Evolutionary conservation across 345 rosid genomes (phyloP).

Genomic region (Bruguiera gymnorhiza): DNA sequence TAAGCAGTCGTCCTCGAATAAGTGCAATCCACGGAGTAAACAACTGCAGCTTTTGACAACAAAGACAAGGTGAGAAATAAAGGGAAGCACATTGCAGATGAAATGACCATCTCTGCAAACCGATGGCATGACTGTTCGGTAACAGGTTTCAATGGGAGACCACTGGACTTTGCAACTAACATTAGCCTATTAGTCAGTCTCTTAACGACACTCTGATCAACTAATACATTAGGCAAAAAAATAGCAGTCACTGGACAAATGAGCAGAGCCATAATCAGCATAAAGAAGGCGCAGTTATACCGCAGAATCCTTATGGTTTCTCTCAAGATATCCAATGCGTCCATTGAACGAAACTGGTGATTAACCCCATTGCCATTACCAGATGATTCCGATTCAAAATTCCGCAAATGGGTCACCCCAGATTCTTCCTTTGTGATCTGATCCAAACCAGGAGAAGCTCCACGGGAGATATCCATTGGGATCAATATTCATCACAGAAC

Average conservation of each 20-base stretch:
- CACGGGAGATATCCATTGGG: constrained; percentile 38
- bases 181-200: constrained; percentile 54
- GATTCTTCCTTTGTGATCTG: constrained; percentile 32
- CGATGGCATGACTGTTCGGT: constrained; percentile 60
- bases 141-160: constrained; percentile 63
- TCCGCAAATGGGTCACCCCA: constrained; percentile 31
- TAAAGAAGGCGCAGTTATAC: constrained; percentile 57
- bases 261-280: constrained; percentile 51
- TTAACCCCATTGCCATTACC: constrained; percentile 14
- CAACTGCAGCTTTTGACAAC: constrained; percentile 66
- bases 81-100: constrained; percentile 73
- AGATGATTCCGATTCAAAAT: constrained; percentile 40
- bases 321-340: constrained; percentile 78
- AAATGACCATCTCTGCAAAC: constrained; percentile 63
- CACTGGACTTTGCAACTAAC: constrained; percentile 66
- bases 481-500: constrained; percentile 17
- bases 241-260: constrained; percentile 84
- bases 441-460: constrained; percentile 34
- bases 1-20: constrained; percentile 54
- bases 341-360: constrained; percentile 56
- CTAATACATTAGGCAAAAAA: constrained; percentile 58
- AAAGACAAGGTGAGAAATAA: constrained; percentile 58
- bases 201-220: constrained; percentile 61
- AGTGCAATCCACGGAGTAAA: constrained; percentile 80
- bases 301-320: constrained; percentile 85